Percentiles rank a stretch among this genome's conserved stretches.
These are phyloP conservation scores for Cairneyella variabilis DNA, from an alignment of 495 filamentous ascomycete genomes.

Conservation along the genomic window DNA sequence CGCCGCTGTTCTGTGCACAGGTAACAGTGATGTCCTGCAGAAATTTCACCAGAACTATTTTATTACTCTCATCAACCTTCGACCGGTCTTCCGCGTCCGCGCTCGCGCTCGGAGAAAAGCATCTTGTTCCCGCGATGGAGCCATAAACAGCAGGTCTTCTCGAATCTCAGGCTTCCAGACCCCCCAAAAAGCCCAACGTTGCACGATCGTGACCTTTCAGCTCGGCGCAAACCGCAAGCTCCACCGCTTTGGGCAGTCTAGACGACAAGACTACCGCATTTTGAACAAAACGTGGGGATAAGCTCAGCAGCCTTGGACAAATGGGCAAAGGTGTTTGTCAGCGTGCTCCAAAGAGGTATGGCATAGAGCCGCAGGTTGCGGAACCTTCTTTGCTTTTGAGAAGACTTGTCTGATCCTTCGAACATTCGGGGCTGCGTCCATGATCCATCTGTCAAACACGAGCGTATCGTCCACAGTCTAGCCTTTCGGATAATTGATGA, in stretches of 20 bases:
- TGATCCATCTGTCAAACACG: not conserved
- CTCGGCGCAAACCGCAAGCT: not conserved
- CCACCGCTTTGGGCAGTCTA: not conserved
- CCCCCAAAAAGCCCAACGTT: not conserved
- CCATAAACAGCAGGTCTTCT: not conserved
- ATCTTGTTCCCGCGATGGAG: not conserved
- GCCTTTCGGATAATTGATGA: too few species aligned
- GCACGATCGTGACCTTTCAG: not conserved
- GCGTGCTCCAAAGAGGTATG: not conserved
- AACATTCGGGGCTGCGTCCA: not conserved
- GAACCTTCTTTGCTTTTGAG: too few species aligned
- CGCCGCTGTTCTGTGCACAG: too few species aligned
- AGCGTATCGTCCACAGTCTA: not conserved
- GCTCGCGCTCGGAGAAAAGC: not conserved
- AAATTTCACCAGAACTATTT: not conserved
- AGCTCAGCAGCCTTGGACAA: not conserved
- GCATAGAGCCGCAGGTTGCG: not conserved
- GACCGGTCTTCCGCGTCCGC: not conserved
- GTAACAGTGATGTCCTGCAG: not conserved
- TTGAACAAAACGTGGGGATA: not conserved
- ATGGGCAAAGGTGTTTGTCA: not conserved
- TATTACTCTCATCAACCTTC: not conserved
- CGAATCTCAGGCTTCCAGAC: not conserved
- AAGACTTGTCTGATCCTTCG: too few species aligned
- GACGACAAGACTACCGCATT: too few species aligned